These are phyloP conservation scores for Colletotrichum liaoningense DNA, from an alignment of 2,329 filamentous ascomycete species.

Conservation along the genomic window DNA sequence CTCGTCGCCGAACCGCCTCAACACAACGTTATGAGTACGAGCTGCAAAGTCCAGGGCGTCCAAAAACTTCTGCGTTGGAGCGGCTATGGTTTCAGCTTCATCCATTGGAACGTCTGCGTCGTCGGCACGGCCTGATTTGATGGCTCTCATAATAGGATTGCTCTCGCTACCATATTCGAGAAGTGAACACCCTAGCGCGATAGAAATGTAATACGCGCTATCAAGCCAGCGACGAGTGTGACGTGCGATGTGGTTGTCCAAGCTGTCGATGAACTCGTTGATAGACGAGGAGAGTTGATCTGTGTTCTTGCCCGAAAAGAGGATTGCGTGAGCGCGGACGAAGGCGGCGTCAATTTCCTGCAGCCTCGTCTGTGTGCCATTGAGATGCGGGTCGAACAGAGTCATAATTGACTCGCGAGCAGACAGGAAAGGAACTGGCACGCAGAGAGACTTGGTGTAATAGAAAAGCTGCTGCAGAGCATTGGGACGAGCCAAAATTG, in stretches of 20 bases:
- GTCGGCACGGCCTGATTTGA: background rate
- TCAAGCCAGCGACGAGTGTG: conserved; percentile 65
- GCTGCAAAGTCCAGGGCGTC: conserved; percentile 63
- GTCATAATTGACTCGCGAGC: conserved; percentile 78
- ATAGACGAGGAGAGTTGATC: background rate
- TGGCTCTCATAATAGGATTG: background rate
- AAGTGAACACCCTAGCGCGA: conserved; percentile 65
- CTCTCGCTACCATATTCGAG: conserved; percentile 60
- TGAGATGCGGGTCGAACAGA: conserved; percentile 70
- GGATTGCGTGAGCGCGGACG: background rate
- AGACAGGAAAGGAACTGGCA: conserved; percentile 74
- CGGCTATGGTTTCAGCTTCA: rapidly evolving
- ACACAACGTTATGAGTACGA: background rate
- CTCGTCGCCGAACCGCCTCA: background rate
- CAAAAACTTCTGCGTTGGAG: conserved; percentile 56
- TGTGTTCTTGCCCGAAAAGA: background rate
- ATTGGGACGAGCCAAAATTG: conserved; percentile 79
- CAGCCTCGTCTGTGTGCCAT: background rate
- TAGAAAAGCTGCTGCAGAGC: conserved; percentile 78
- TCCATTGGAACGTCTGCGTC: conserved; percentile 8
- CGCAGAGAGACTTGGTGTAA: conserved; percentile 78
- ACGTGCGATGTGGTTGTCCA: conserved; percentile 69
- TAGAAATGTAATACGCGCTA: conserved; percentile 65
- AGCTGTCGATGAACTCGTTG: conserved; percentile 56
- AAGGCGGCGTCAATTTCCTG: background rate